Evolutionary conservation across 768 basidiomycete species (phyloP).

Genomic region (Asterophora parasitica): DNA sequence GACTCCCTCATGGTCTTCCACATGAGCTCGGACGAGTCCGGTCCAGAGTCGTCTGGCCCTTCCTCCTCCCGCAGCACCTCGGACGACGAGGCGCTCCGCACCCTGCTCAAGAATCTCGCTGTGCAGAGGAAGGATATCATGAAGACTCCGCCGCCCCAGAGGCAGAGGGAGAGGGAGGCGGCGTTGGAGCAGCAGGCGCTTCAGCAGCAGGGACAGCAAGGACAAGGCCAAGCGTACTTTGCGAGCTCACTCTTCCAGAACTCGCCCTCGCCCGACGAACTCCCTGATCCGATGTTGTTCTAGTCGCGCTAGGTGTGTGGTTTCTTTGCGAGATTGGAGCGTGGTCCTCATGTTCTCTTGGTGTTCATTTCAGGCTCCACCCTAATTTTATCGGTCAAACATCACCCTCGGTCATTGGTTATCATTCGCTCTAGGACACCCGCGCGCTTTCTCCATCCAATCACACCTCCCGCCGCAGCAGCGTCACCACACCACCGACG

Average conservation of each 20-base stretch:
- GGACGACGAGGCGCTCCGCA: slow-evolving; percentile 20
- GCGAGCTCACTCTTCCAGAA: slow-evolving; percentile 84
- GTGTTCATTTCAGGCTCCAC: no score
- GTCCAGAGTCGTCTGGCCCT: slow-evolving; percentile 11
- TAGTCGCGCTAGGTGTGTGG: slow-evolving; percentile 21
- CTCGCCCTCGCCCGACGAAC: slow-evolving; percentile 78
- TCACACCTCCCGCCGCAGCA: no score
- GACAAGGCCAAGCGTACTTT: slow-evolving; percentile 47
- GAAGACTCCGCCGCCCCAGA: slow-evolving; percentile 8
- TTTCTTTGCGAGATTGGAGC: neutral
- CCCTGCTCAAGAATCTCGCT: slow-evolving; percentile 13
- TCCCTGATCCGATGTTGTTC: slow-evolving; percentile 63
- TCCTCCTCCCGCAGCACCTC: no score
- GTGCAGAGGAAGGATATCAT: slow-evolving; percentile 1
- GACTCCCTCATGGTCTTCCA: slow-evolving; percentile 59
- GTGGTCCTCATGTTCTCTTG: neutral
- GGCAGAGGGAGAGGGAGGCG: slow-evolving; percentile 23
- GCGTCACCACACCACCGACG: neutral
- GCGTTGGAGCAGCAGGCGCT: slow-evolving; percentile 27
- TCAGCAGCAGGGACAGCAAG: neutral
- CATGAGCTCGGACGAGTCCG: slow-evolving; percentile 64
- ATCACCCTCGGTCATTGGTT: slow-evolving; percentile 15
- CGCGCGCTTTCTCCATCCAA: slow-evolving; percentile 12
- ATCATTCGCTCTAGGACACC: slow-evolving; percentile 17
- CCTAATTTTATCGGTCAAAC: neutral